Evolutionary conservation across 2,329 filamentous ascomycete genomes (phyloP).

Genomic region (Monosporascus sp.): DNA sequence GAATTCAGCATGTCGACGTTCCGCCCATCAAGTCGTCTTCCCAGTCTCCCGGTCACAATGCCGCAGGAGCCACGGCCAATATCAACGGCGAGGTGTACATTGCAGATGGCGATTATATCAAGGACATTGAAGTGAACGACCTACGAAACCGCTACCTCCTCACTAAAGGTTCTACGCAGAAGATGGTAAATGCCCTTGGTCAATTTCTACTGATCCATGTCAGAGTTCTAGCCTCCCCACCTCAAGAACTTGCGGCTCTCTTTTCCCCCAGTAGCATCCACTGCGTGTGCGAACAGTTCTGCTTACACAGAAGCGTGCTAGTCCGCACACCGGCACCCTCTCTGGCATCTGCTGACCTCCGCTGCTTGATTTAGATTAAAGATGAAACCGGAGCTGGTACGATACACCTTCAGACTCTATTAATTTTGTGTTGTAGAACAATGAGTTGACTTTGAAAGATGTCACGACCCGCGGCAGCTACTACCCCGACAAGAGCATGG

Average conservation of each 20-base stretch:
- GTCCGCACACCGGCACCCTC: slow-evolving; percentile 57
- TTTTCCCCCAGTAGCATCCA: slow-evolving; percentile 29
- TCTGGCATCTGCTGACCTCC: slow-evolving; percentile 92
- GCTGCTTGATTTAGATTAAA: slow-evolving; percentile 94
- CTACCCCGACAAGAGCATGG: slow-evolving; percentile 96
- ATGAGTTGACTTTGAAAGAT: slow-evolving; percentile 71
- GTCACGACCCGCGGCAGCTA: slow-evolving; percentile 96
- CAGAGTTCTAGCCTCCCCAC: slow-evolving; percentile 32
- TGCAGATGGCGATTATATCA: slow-evolving; percentile 95
- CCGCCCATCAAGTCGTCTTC: slow-evolving; percentile 66
- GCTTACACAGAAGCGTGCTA: slow-evolving; percentile 66
- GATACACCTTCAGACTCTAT: slow-evolving; percentile 53
- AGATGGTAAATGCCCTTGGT: slow-evolving; percentile 90
- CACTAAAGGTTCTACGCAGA: slow-evolving; percentile 95
- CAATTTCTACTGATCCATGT: slow-evolving; percentile 59
- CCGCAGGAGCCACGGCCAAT: slow-evolving; percentile 40
- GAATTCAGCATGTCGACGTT: slow-evolving; percentile 84
- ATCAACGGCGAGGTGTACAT: slow-evolving; percentile 89
- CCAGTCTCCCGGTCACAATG: slow-evolving; percentile 34
- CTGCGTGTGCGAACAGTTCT: slow-evolving; percentile 56
- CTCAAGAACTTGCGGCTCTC: slow-evolving; percentile 26
- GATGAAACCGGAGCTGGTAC: slow-evolving; percentile 99
- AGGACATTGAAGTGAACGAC: slow-evolving; percentile 98
- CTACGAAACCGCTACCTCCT: slow-evolving; percentile 93
- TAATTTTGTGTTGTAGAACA: slow-evolving; percentile 42